These are phyloP conservation scores for Strobilomyces dryophilus DNA, from an alignment of 768 basidiomycete genomes.

Conservation along the genomic window DNA sequence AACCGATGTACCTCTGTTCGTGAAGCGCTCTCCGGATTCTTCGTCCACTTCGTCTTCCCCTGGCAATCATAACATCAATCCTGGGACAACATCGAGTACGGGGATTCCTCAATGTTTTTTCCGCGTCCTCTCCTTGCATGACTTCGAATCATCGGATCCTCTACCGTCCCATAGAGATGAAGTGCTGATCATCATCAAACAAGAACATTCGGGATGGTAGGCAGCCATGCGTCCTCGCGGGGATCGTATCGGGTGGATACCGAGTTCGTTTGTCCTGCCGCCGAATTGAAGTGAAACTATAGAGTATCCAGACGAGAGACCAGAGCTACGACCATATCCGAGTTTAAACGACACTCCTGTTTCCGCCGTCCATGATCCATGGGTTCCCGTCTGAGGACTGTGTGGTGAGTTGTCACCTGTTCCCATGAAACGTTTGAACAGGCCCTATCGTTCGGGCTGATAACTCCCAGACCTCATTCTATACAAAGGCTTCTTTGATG, in stretches of 20 bases:
- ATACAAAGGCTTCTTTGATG: conserved; percentile 5
- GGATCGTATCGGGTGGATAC: conserved; percentile 68
- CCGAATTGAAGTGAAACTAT: conserved; percentile 33
- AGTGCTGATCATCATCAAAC: conserved; percentile 61
- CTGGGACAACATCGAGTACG: conserved; percentile 29
- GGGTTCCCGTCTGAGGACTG: conserved; percentile 19
- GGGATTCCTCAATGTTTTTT: conserved; percentile 33
- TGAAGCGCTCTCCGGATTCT: conserved; percentile 34
- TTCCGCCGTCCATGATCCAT: conserved; percentile 16
- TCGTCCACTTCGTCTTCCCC: conserved; percentile 20
- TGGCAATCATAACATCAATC: conserved; percentile 1
- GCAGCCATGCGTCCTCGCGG: conserved; percentile 59
- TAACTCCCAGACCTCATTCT: conserved; percentile 17
- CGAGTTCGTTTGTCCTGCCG: conserved; percentile 60
- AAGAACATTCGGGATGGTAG: conserved; percentile 79
- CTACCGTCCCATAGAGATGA: conserved; percentile 64
- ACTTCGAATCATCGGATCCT: conserved; percentile 60
- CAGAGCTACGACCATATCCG: conserved; percentile 27
- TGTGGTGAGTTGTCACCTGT: conserved; percentile 9
- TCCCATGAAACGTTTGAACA: conserved; percentile 7
- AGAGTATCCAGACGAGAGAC: conserved; percentile 47
- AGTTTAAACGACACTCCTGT: conserved; percentile 1
- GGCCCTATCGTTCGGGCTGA: conserved; percentile 14
- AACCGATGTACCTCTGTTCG: conserved; percentile 34
- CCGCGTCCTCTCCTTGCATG: conserved; percentile 56